phyloP scores from a whole-genome alignment of 148 eudicot genomes.

The Chenopodium suecicum region DNA sequence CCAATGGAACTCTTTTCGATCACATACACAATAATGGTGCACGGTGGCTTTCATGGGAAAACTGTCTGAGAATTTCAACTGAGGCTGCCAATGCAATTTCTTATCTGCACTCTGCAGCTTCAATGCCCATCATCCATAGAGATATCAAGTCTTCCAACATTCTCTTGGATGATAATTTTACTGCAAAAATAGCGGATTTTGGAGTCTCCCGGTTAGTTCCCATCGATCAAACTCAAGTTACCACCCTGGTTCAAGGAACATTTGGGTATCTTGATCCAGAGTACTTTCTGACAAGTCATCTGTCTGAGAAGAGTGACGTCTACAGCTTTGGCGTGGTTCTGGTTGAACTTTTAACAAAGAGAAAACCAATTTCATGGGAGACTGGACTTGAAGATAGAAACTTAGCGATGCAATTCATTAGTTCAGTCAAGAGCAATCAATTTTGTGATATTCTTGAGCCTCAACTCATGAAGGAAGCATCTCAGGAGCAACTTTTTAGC shows the following conservation, averaged over 20 bases:
- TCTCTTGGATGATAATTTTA: slow-evolving; percentile 24
- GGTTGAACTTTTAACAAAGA: slow-evolving; percentile 15
- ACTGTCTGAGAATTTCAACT: slow-evolving; percentile 25
- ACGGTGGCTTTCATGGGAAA: slow-evolving; percentile 19
- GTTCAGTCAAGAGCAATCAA: slow-evolving; percentile 3
- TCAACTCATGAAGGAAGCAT: slow-evolving; percentile 18
- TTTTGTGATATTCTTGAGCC: slow-evolving; percentile 27
- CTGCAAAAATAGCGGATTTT: slow-evolving; percentile 25
- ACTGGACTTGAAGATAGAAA: slow-evolving; percentile 10
- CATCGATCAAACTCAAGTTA: slow-evolving; percentile 28
- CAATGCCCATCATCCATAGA: slow-evolving; percentile 27
- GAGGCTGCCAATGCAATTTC: slow-evolving; percentile 32
- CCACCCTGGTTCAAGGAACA: slow-evolving; percentile 29
- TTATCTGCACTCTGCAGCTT: slow-evolving; percentile 29
- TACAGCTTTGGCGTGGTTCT: slow-evolving; percentile 29
- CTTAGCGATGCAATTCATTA: slow-evolving; percentile 22
- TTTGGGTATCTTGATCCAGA: slow-evolving; percentile 34
- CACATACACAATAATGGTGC: slow-evolving; percentile 13
- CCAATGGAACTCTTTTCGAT: slow-evolving; percentile 26
- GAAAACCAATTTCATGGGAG: slow-evolving; percentile 8
- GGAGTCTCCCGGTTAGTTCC: slow-evolving; percentile 22
- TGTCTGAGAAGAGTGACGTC: slow-evolving; percentile 30
- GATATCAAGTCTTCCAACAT: slow-evolving; percentile 29
- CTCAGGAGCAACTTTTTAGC: slow-evolving; percentile 16
- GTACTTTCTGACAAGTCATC: slow-evolving; percentile 27